phyloP scores from a whole-genome alignment of 345 rosid species.

The Excoecaria cochinchinensis region DNA sequence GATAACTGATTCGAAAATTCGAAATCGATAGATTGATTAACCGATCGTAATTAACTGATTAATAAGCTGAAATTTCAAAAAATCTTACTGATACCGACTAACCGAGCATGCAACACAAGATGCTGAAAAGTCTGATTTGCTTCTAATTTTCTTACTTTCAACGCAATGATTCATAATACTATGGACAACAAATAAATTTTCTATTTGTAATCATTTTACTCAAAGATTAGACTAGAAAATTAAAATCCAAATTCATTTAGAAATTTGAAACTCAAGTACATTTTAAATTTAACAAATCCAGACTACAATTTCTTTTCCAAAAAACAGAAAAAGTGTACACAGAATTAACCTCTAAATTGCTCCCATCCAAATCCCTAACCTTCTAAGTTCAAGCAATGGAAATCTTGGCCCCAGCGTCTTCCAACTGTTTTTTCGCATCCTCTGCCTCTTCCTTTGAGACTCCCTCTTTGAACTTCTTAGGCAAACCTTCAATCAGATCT shows the following conservation, averaged over 20 bases:
- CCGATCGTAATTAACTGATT: too few species aligned
- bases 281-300: not conserved
- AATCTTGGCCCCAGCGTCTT: slow-evolving; percentile 80
- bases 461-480: slow-evolving; percentile 83
- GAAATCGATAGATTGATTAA: too few species aligned
- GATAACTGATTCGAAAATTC: too few species aligned
- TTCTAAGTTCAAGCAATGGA: slow-evolving; percentile 38
- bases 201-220: too few species aligned
- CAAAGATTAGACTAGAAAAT: too few species aligned
- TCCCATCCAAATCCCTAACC: not conserved
- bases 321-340: not conserved
- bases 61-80: too few species aligned
- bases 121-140: too few species aligned
- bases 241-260: not conserved
- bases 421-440: slow-evolving; percentile 81
- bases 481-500: slow-evolving; percentile 79
- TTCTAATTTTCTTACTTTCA: too few species aligned
- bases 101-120: too few species aligned
- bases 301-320: not conserved
- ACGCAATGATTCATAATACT: too few species aligned
- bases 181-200: too few species aligned
- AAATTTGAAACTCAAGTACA: not conserved
- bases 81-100: too few species aligned
- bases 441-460: slow-evolving; percentile 81
- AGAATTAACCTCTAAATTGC: not conserved